Evolutionary conservation across 345 rosid genomes (phyloP).

Genomic region (Eutrema heterophyllum): DNA sequence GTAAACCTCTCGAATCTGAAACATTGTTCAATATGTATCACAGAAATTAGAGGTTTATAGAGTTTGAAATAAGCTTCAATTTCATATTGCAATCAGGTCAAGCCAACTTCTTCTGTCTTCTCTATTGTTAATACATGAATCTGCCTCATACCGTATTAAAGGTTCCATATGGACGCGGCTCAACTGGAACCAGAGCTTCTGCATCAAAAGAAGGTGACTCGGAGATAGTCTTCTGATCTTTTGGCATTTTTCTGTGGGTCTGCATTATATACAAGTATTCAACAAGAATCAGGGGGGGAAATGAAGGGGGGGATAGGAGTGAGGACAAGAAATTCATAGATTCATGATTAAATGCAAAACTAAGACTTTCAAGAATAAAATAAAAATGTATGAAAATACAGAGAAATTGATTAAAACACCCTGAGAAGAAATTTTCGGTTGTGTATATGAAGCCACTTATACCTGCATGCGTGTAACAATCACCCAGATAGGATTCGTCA

Average conservation of each 20-base stretch:
- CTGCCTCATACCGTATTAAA: conserved; percentile 55
- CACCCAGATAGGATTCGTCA: conserved; percentile 97
- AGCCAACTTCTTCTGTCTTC: neutral
- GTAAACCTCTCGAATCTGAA: conserved; percentile 80
- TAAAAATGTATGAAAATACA: neutral
- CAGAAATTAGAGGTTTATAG: neutral
- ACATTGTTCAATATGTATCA: conserved; percentile 15
- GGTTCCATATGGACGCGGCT: conserved; percentile 68
- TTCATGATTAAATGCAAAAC: neutral
- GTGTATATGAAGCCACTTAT: conserved; percentile 15
- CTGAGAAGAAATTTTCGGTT: neutral
- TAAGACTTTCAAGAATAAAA: neutral
- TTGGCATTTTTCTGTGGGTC: conserved; percentile 68
- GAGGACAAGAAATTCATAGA: neutral
- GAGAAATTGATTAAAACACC: neutral
- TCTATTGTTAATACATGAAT: neutral
- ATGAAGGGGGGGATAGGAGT: neutral
- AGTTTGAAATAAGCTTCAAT: neutral
- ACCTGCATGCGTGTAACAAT: conserved; percentile 99
- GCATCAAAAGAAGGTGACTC: conserved; percentile 41
- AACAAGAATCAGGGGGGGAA: conserved; percentile 1
- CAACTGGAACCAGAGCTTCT: conserved; percentile 37
- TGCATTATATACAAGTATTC: conserved; percentile 33
- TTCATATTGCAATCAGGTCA: neutral
- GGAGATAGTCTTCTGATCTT: conserved; percentile 23